Evolutionary conservation across 169 alveolate species (phyloP).

Genomic region (Eimeria maxima): DNA sequence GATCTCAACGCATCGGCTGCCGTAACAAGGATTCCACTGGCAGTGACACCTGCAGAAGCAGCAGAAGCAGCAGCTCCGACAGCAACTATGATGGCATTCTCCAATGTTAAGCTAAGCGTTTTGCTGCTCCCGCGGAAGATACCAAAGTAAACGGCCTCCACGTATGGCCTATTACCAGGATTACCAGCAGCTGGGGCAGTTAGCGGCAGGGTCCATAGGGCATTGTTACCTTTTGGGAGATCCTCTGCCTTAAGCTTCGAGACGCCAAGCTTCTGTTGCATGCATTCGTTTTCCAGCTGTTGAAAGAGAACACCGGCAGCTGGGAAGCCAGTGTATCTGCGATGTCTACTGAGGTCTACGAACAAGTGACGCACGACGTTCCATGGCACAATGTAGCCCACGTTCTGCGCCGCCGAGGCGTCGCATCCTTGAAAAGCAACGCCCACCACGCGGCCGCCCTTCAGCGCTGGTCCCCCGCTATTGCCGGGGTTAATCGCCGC

Average conservation of each 20-base stretch:
- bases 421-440: conserved; percentile 92
- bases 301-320: conserved; percentile 90
- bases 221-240: conserved; percentile 18
- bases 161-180: background rate
- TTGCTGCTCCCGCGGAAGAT: background rate
- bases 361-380: conserved; percentile 88
- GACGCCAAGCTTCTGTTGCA: conserved; percentile 87
- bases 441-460: conserved; percentile 91
- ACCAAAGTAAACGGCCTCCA: background rate
- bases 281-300: conserved; percentile 87
- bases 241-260: conserved; percentile 67
- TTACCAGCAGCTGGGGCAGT: background rate
- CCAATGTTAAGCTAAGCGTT: background rate
- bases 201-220: background rate
- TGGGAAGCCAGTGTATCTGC: conserved; percentile 89
- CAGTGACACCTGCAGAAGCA: conserved; percentile 83
- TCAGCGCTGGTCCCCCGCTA: conserved; percentile 93
- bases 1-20: conserved; percentile 80
- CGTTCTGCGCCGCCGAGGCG: conserved; percentile 89
- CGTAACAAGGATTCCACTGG: conserved; percentile 87
- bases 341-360: conserved; percentile 83
- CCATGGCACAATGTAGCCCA: conserved; percentile 91
- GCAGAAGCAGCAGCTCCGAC: conserved; percentile 33
- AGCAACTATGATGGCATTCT: background rate
- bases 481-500: conserved; percentile 95